These are phyloP conservation scores for Leccinum olivaceopallidum DNA, from an alignment of 768 basidiomycete genomes.

Conservation along the genomic window DNA sequence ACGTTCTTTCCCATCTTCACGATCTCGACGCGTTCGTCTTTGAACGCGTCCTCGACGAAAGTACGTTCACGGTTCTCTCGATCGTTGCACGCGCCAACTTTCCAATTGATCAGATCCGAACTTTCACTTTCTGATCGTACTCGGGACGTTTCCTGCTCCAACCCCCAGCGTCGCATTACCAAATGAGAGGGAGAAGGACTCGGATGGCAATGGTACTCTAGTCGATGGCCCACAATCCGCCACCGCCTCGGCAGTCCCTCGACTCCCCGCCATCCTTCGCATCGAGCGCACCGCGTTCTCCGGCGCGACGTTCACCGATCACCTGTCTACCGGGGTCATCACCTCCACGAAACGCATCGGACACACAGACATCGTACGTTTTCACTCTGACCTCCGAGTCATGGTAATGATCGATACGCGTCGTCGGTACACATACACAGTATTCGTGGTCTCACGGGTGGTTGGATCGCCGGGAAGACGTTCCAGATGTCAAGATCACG, in stretches of 20 bases:
- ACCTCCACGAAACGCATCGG: conserved; percentile 49
- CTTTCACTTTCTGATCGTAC: conserved; percentile 60
- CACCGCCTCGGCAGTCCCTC: conserved; percentile 3
- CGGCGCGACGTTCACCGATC: conserved; percentile 31
- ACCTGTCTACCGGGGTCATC: conserved; percentile 41
- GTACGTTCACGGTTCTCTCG: conserved; percentile 17
- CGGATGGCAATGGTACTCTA: neutral
- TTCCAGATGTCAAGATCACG: conserved; percentile 78
- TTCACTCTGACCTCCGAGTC: neutral
- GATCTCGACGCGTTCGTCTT: conserved; percentile 46
- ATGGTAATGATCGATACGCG: no score
- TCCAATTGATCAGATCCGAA: conserved; percentile 47
- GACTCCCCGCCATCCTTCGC: conserved; percentile 65
- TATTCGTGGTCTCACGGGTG: conserved; percentile 83
- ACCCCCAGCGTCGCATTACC: neutral
- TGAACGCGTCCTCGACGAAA: conserved; percentile 58
- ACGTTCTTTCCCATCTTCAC: conserved; percentile 3
- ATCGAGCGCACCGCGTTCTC: conserved; percentile 75
- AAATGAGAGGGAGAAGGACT: neutral
- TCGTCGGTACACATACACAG: conserved; percentile 37
- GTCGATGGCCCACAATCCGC: neutral
- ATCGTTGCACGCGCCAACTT: neutral
- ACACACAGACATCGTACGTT: conserved; percentile 66
- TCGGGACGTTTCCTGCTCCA: conserved; percentile 57
- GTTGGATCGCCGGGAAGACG: conserved; percentile 40